These are phyloP conservation scores for Xerocomus brunneocitrinus DNA, from an alignment of 768 basidiomycete species.

Conservation along the genomic window DNA sequence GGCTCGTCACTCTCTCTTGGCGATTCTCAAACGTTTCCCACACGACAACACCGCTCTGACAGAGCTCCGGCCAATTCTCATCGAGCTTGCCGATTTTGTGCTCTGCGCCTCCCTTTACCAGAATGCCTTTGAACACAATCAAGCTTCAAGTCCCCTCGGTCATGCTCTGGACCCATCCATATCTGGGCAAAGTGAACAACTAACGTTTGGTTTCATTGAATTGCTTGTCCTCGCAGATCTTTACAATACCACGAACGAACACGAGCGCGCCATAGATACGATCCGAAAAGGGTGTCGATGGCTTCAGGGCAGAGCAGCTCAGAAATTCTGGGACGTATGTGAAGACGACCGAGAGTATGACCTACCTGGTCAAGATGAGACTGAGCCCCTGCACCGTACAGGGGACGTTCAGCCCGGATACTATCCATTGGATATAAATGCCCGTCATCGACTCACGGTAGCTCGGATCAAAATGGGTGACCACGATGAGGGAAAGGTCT, in stretches of 20 bases:
- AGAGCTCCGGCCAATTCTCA: slow-evolving; percentile 53
- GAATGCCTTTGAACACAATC: slow-evolving; percentile 69
- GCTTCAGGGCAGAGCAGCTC: slow-evolving; percentile 78
- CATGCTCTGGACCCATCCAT: slow-evolving; percentile 32
- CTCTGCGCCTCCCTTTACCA: slow-evolving; percentile 67
- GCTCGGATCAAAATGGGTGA: slow-evolving; percentile 78
- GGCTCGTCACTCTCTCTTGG: slow-evolving; percentile 28
- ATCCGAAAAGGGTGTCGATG: slow-evolving; percentile 80
- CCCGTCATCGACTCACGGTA: slow-evolving; percentile 78
- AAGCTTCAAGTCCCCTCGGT: slow-evolving; percentile 36
- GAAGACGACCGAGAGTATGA: slow-evolving; percentile 85
- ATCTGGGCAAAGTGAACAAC: not conserved
- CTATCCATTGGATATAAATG: slow-evolving; percentile 34
- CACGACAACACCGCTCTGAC: slow-evolving; percentile 74
- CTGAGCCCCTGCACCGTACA: slow-evolving; percentile 30
- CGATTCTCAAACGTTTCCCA: slow-evolving; percentile 33
- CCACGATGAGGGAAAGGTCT: slow-evolving; percentile 72
- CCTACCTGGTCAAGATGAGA: slow-evolving; percentile 55
- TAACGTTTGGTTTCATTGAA: slow-evolving; percentile 41
- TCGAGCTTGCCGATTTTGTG: slow-evolving; percentile 59
- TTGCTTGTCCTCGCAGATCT: slow-evolving; percentile 85
- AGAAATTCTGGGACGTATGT: slow-evolving; percentile 75
- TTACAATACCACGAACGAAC: slow-evolving; percentile 64
- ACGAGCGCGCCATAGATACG: slow-evolving; percentile 61
- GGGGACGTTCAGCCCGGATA: slow-evolving; percentile 53